A percentile compares a stretch with the other conserved stretches of the same genome.
Evolutionary conservation across 2,329 filamentous ascomycete genomes (phyloP).

Genomic region (Alternaria brassicicola): DNA sequence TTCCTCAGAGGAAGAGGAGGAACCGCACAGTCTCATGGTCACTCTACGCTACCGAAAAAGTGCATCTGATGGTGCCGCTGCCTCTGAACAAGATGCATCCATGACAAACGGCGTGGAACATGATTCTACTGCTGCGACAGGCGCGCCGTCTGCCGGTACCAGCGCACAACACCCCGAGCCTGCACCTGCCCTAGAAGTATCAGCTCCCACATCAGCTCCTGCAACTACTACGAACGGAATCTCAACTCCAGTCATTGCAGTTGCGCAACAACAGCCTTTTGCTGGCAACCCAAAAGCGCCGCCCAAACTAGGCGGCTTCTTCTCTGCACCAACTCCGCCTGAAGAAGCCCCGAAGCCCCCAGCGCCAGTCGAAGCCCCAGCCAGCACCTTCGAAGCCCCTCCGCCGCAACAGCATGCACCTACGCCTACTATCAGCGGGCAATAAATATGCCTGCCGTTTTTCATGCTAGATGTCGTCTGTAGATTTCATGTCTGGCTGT

Average conservation of each 20-base stretch:
- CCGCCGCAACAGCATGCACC: not conserved
- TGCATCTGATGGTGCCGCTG: conserved; percentile 7
- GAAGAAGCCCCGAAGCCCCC: conserved; percentile 20
- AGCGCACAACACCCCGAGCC: conserved; percentile 10
- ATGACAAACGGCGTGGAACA: conserved; percentile 3
- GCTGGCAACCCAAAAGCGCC: conserved; percentile 5
- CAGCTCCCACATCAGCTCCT: not conserved
- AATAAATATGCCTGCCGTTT: conserved; percentile 15
- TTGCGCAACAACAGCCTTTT: conserved; percentile 4
- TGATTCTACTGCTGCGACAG: not conserved
- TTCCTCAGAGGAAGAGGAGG: conserved; percentile 43
- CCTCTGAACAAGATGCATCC: not conserved
- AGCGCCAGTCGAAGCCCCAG: not conserved
- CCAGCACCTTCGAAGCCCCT: not conserved
- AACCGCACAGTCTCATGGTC: conserved; percentile 70
- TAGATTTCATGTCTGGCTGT: not conserved
- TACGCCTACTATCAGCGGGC: conserved; percentile 18
- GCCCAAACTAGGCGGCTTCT: conserved; percentile 20
- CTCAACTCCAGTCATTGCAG: conserved; percentile 4
- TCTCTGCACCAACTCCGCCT: conserved; percentile 30
- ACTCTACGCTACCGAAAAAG: conserved; percentile 61
- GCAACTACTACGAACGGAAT: conserved; percentile 11
- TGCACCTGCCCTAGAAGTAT: not conserved
- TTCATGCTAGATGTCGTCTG: not conserved
- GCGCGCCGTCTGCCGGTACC: not conserved